Evolutionary conservation across 2,329 filamentous ascomycete species (phyloP).

Genomic region (Drechslera avenae): DNA sequence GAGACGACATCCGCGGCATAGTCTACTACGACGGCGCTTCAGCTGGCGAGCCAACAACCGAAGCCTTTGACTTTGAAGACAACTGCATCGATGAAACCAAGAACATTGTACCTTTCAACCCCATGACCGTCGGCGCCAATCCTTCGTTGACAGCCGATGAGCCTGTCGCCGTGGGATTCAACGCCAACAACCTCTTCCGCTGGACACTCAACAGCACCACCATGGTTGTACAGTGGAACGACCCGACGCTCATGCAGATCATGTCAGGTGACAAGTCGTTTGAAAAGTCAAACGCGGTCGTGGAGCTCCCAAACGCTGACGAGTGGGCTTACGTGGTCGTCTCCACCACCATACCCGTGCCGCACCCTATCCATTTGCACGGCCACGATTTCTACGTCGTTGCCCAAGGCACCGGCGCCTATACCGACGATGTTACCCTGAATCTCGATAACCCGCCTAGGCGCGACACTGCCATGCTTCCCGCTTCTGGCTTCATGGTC

Average conservation of each 20-base stretch:
- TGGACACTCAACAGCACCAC: slow-evolving; percentile 51
- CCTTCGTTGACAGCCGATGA: slow-evolving; percentile 31
- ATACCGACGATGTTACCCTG: slow-evolving; percentile 18
- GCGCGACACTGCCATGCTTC: slow-evolving; percentile 41
- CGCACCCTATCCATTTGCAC: slow-evolving; percentile 41
- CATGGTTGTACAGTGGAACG: slow-evolving; percentile 46
- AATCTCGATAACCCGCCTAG: slow-evolving; percentile 40
- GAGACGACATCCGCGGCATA: slow-evolving; percentile 44
- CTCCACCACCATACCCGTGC: slow-evolving; percentile 43
- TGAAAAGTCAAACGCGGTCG: slow-evolving; percentile 36
- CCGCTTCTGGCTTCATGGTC: slow-evolving; percentile 39
- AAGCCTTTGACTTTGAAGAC: slow-evolving; percentile 41
- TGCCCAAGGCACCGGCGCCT: slow-evolving; percentile 34
- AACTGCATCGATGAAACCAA: slow-evolving; percentile 47
- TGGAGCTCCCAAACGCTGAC: slow-evolving; percentile 28
- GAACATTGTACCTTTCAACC: slow-evolving; percentile 34
- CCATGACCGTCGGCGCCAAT: slow-evolving; percentile 41
- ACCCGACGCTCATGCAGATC: slow-evolving; percentile 49
- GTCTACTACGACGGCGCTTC: slow-evolving; percentile 45
- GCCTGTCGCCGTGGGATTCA: slow-evolving; percentile 38
- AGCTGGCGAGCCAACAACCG: slow-evolving; percentile 37
- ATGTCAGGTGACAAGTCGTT: slow-evolving; percentile 41
- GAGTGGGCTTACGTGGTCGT: slow-evolving; percentile 51
- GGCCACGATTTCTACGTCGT: slow-evolving; percentile 44
- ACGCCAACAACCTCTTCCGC: slow-evolving; percentile 45